Percentiles rank a stretch among this genome's conserved stretches.
phyloP scores from a whole-genome alignment of 805 yeast genomes.

The Yamadazyma olivae region DNA sequence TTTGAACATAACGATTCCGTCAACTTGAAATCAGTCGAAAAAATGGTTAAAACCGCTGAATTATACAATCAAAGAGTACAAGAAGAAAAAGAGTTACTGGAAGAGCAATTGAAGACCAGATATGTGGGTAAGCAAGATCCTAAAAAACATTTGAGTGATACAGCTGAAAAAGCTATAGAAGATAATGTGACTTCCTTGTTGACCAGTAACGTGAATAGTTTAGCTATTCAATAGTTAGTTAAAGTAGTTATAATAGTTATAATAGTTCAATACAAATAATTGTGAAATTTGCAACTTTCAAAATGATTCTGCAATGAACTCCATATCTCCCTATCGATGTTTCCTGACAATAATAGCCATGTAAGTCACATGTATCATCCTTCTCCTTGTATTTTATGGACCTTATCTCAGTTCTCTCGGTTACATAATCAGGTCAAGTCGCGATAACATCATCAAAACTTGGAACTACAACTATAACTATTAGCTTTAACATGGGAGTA shows the following conservation, averaged over 20 bases:
- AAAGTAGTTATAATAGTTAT: too few species aligned
- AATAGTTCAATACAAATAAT: background rate
- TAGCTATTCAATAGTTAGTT: constrained; percentile 66
- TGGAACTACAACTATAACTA: too few species aligned
- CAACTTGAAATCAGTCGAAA: constrained; percentile 68
- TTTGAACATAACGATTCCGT: constrained; percentile 73
- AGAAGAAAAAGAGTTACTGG: constrained; percentile 86
- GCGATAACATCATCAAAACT: too few species aligned
- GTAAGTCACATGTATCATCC: too few species aligned
- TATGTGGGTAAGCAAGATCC: constrained; percentile 99
- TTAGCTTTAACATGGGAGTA: too few species aligned
- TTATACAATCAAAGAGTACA: constrained; percentile 85
- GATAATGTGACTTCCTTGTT: constrained; percentile 84
- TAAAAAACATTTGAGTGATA: constrained; percentile 90
- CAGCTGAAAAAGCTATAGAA: constrained; percentile 82
- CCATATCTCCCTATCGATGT: too few species aligned
- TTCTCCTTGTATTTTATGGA: too few species aligned
- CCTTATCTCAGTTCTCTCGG: too few species aligned
- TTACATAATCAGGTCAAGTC: too few species aligned
- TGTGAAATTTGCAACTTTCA: constrained; percentile 1
- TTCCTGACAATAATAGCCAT: too few species aligned
- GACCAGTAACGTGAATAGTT: constrained; percentile 85
- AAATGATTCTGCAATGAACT: too few species aligned
- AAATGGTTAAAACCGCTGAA: constrained; percentile 86
- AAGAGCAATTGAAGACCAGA: constrained; percentile 88